These are phyloP conservation scores for Penicillium sp. DNA, from an alignment of 2,329 filamentous ascomycete genomes.

Conservation along the genomic window DNA sequence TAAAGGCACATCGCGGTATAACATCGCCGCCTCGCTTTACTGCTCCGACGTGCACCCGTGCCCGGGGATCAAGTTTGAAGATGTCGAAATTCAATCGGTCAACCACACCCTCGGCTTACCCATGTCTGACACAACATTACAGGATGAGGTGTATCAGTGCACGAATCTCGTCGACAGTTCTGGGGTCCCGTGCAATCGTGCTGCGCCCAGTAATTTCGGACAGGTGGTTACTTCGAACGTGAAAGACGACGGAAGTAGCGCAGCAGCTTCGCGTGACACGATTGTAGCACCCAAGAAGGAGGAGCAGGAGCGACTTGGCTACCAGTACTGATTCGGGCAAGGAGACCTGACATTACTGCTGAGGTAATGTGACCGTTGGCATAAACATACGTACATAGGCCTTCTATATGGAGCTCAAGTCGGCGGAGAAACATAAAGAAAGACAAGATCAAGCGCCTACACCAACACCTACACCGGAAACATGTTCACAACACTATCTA, in stretches of 20 bases:
- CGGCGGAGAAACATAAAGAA: not conserved
- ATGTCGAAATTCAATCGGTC: conserved; percentile 51
- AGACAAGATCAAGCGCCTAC: not conserved
- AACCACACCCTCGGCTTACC: conserved; percentile 39
- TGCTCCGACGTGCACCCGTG: conserved; percentile 50
- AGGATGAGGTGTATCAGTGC: conserved; percentile 48
- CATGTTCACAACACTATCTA: not conserved
- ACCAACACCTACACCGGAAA: not conserved
- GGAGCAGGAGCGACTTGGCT: conserved; percentile 9
- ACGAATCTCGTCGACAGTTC: conserved; percentile 43
- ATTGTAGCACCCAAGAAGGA: conserved; percentile 5
- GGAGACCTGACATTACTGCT: not conserved
- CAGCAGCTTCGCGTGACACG: not conserved
- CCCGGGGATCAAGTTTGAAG: conserved; percentile 50
- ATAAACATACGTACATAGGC: not conserved
- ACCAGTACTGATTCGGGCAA: not conserved
- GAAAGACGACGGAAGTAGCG: conserved; percentile 10
- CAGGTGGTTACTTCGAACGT: conserved; percentile 25
- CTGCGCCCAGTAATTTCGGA: conserved; percentile 30
- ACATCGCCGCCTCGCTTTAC: conserved; percentile 54
- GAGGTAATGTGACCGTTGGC: conserved; percentile 13
- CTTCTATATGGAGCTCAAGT: not conserved
- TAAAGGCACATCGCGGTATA: conserved; percentile 54
- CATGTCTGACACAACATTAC: conserved; percentile 28
- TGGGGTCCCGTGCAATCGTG: conserved; percentile 33